These are phyloP conservation scores for Eutypa lata DNA, from an alignment of 2,329 filamentous ascomycete genomes.

Conservation along the genomic window DNA sequence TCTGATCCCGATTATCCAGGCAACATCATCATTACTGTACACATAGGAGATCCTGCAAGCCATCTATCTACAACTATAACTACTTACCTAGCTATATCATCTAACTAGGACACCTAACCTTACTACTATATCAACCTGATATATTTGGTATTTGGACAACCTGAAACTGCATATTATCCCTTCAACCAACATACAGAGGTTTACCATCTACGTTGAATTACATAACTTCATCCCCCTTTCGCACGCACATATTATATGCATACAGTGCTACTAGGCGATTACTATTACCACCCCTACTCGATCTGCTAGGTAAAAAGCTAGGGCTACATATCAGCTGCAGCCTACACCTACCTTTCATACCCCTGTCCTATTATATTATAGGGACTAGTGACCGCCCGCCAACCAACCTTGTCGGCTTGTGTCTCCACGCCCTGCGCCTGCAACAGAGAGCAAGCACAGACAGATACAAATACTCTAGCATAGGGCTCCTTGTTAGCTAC, in stretches of 20 bases:
- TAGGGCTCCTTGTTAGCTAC: constrained; percentile 23
- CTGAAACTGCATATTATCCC: background rate
- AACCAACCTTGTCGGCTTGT: background rate
- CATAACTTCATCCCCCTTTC: background rate
- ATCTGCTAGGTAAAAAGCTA: too few relatives aligned
- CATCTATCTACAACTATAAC: too few relatives aligned
- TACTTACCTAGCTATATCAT: too few relatives aligned
- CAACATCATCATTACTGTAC: background rate
- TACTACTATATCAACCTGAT: too few relatives aligned
- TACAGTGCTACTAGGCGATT: background rate
- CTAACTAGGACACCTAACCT: too few relatives aligned
- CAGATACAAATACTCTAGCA: constrained; percentile 29
- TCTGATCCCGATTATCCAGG: background rate
- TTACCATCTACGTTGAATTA: background rate
- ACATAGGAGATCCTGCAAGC: too few relatives aligned
- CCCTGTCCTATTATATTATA: background rate
- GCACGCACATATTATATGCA: background rate
- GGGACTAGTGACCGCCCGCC: background rate
- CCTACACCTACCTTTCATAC: background rate
- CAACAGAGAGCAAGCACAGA: constrained; percentile 22
- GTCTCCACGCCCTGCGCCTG: constrained; percentile 17
- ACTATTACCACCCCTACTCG: background rate
- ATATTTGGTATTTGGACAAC: too few relatives aligned
- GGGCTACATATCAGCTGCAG: background rate
- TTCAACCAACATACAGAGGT: background rate